phyloP scores from a whole-genome alignment of 1,284 basidiomycete species.

The Filobasidium uniguttulatum region DNA sequence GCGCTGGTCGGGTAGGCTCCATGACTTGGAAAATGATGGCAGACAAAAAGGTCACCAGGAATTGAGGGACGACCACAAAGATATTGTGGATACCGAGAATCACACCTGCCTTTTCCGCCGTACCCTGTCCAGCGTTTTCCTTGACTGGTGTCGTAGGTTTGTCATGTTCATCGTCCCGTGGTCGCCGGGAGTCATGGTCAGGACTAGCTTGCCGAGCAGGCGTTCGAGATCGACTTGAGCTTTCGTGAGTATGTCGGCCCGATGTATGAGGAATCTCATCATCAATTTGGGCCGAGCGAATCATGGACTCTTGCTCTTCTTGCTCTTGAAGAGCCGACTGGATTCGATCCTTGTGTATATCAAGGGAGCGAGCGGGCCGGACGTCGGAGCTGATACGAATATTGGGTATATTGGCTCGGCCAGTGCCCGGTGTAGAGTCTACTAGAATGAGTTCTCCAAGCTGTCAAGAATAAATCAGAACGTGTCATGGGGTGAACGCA shows the following conservation, averaged over 20 bases:
- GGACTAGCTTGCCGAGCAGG: too few relatives aligned
- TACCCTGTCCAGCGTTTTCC: conserved; percentile 19
- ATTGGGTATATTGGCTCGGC: conserved; percentile 6
- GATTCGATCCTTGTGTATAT: background rate
- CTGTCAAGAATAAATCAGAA: conserved; percentile 13
- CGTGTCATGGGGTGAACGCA: conserved; percentile 2
- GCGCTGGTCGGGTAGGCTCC: conserved; percentile 29
- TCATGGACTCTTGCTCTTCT: conserved; percentile 24
- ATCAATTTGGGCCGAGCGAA: background rate
- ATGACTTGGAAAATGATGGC: conserved; percentile 40
- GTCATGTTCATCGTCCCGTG: too few relatives aligned
- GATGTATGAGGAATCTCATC: too few relatives aligned
- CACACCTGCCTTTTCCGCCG: conserved; percentile 47
- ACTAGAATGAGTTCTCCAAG: conserved; percentile 36
- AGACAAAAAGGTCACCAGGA: conserved; percentile 41
- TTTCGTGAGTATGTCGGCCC: too few relatives aligned
- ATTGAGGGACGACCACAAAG: conserved; percentile 58
- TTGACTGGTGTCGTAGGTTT: background rate
- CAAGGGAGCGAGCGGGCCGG: background rate
- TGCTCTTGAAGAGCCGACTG: conserved; percentile 2
- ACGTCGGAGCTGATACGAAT: conserved; percentile 9
- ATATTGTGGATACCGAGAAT: conserved; percentile 76
- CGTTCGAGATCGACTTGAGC: too few relatives aligned
- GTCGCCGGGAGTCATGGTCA: background rate
- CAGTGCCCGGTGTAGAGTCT: conserved; percentile 21